These are phyloP conservation scores for Rhizophora mangle DNA, from an alignment of 345 rosid genomes.

Conservation along the genomic window DNA sequence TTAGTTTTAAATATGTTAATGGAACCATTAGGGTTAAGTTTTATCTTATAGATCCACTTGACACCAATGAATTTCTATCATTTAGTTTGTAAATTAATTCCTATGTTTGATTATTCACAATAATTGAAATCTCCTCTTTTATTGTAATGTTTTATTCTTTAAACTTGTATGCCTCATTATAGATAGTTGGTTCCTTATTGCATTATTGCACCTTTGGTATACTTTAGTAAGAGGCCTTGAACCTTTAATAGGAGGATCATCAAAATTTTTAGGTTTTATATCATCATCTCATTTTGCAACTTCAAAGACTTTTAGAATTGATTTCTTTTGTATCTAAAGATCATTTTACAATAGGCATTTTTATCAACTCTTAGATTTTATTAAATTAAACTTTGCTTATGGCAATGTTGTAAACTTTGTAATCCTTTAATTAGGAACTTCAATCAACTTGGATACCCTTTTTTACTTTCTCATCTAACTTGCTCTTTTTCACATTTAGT, in stretches of 20 bases:
- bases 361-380: neutral
- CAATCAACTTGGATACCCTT: neutral
- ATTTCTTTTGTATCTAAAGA: rapidly evolving
- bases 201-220: neutral
- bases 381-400: neutral
- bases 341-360: neutral
- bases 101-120: neutral
- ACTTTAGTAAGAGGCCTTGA: neutral
- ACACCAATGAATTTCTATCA: neutral
- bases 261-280: neutral
- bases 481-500: neutral
- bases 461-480: neutral
- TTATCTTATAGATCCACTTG: neutral
- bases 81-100: neutral
- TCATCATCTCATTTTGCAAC: neutral
- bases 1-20: neutral
- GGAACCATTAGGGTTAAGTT: neutral
- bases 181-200: neutral
- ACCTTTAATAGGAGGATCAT: neutral
- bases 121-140: neutral
- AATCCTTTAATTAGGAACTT: neutral
- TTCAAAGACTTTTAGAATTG: neutral
- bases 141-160: neutral
- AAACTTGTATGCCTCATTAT: neutral
- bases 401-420: neutral